Conservation (phyloP, 805 yeast genomes). For the Lachancea kluyveri region DNA sequence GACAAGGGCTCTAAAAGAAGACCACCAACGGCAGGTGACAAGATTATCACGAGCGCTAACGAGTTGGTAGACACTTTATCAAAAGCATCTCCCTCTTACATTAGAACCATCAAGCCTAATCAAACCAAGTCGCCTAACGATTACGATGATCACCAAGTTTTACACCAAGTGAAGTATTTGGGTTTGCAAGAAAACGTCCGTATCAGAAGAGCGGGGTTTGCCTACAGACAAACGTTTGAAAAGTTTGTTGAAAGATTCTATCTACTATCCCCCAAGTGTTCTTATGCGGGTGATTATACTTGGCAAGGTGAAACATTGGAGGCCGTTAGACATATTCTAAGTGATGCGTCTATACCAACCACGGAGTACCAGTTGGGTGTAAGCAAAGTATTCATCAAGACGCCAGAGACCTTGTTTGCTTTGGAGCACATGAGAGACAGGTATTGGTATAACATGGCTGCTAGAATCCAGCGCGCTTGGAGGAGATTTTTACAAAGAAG, state of each 20-base stretch:
- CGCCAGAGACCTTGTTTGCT: constrained; percentile 94
- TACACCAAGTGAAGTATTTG: constrained; percentile 92
- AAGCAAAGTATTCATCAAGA: constrained; percentile 87
- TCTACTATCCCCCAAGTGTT: constrained; percentile 77
- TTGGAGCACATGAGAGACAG: constrained; percentile 93
- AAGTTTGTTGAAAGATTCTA: constrained; percentile 94
- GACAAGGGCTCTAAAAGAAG: constrained; percentile 68
- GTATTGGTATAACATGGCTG: constrained; percentile 98
- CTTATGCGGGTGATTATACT: constrained; percentile 80
- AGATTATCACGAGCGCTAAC: constrained; percentile 88
- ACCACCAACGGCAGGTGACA: constrained; percentile 95
- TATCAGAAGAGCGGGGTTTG: constrained; percentile 97
- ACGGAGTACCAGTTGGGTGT: constrained; percentile 88
- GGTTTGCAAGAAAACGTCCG: constrained; percentile 96
- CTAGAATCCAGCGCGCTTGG: constrained; percentile 96
- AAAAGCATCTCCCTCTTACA: constrained; percentile 89
- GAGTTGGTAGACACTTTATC: constrained; percentile 83
- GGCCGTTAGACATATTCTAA: constrained; percentile 48
- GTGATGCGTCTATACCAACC: constrained; percentile 62
- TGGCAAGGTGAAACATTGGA: constrained; percentile 55
- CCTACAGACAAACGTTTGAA: constrained; percentile 93
- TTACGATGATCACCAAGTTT: constrained; percentile 80
- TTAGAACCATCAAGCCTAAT: constrained; percentile 96
- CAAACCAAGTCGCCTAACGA: constrained; percentile 87
- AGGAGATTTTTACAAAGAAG: constrained; percentile 74